Evolutionary conservation across 352 stramenopile genomes (phyloP).

Genomic region (Poterioochromonas sp.): DNA sequence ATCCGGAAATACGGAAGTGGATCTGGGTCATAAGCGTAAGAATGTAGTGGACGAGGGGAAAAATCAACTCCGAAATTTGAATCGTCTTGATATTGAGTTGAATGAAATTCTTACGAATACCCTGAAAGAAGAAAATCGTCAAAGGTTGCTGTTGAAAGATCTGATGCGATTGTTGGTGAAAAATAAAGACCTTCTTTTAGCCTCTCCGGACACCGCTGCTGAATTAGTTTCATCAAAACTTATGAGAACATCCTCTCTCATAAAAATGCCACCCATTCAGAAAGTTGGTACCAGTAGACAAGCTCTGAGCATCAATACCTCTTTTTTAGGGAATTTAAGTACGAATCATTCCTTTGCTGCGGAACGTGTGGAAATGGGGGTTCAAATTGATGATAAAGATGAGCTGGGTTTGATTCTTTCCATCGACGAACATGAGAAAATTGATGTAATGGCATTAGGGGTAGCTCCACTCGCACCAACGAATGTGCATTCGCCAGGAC

Average conservation of each 20-base stretch:
- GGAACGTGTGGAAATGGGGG: neutral
- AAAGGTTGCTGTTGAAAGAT: slow-evolving; percentile 20
- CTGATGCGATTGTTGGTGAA: neutral
- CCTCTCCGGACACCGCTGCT: neutral
- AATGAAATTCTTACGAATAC: slow-evolving; percentile 20
- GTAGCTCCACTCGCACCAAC: neutral
- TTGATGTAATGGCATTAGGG: neutral
- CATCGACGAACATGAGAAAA: neutral
- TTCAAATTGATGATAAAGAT: slow-evolving; percentile 26
- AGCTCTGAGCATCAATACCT: no score
- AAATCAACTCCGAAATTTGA: neutral
- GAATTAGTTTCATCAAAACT: neutral
- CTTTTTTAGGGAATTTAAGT: neutral
- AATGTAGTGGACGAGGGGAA: slow-evolving; percentile 7
- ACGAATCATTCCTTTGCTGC: neutral
- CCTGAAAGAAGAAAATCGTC: slow-evolving; percentile 18
- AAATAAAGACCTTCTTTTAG: neutral
- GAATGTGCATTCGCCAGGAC: neutral
- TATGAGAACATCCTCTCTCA: neutral
- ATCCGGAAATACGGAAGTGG: neutral
- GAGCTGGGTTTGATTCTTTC: neutral
- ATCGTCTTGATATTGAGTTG: slow-evolving; percentile 8
- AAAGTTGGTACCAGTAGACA: no score
- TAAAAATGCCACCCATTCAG: no score
- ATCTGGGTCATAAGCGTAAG: neutral